phyloP scores from a whole-genome alignment of 2,329 filamentous ascomycete species.

The Neofusicoccum parvum region DNA sequence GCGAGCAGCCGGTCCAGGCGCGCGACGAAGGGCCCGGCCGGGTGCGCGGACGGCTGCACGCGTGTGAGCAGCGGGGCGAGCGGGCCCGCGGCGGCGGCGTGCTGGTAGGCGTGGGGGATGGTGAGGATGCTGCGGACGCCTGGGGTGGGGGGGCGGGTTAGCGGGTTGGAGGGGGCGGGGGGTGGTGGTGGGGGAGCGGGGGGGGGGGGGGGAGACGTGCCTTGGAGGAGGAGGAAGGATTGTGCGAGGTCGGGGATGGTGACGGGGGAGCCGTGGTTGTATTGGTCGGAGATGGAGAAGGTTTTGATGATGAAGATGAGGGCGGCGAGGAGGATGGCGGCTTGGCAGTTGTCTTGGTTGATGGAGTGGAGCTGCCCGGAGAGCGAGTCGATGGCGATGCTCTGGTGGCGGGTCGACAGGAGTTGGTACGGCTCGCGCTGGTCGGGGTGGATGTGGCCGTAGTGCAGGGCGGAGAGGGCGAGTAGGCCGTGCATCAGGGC shows the following conservation, averaged over 20 bases:
- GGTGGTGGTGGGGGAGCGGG: background rate
- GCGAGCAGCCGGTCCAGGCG: too few species aligned
- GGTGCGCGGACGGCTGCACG: too few species aligned
- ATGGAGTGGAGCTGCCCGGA: background rate
- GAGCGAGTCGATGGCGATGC: background rate
- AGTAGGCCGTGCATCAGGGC: background rate
- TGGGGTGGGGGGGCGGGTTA: too few species aligned
- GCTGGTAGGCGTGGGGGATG: too few species aligned
- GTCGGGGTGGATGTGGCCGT: background rate
- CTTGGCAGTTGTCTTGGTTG: background rate
- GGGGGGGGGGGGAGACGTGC: background rate
- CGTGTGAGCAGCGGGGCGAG: too few species aligned
- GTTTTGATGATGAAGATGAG: background rate
- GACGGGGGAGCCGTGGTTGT: background rate
- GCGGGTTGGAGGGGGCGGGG: background rate
- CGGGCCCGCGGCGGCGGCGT: too few species aligned
- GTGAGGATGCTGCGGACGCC: too few species aligned
- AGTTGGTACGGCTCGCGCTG: background rate
- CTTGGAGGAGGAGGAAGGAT: background rate
- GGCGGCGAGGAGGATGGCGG: background rate
- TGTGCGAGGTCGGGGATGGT: background rate
- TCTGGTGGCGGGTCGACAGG: background rate
- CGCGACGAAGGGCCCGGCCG: too few species aligned
- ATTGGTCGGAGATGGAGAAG: background rate
- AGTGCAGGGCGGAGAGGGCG: background rate